A percentile compares a stretch with the other conserved stretches of the same genome.
These are phyloP conservation scores for Diophrys appendiculata DNA, from an alignment of 73 alveolate genomes.

Conservation along the genomic window DNA sequence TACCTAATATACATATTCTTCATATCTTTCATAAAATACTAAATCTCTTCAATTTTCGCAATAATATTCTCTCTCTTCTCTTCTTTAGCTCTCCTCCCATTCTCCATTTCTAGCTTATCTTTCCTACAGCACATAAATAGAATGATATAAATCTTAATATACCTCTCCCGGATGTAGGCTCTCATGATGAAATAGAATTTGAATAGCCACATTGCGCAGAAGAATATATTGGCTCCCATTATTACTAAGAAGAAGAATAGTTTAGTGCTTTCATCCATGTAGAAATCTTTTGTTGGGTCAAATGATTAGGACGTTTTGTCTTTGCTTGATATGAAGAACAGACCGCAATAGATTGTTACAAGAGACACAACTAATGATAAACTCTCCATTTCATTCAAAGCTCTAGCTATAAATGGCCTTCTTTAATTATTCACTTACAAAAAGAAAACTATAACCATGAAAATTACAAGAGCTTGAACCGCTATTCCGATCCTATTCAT, in stretches of 20 bases:
- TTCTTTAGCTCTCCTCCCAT: constrained; percentile 38
- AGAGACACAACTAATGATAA: constrained; percentile 36
- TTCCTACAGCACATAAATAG: constrained; percentile 61
- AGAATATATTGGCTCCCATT: constrained; percentile 34
- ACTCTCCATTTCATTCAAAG: constrained; percentile 59
- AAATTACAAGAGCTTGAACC: constrained; percentile 55
- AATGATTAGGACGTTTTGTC: constrained; percentile 39
- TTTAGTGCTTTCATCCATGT: constrained; percentile 5
- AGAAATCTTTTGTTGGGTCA: constrained; percentile 44
- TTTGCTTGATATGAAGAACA: constrained; percentile 56
- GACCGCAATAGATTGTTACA: constrained; percentile 69
- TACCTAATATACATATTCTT: constrained; percentile 45
- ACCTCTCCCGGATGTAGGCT: constrained; percentile 39
- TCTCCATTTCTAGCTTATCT: constrained; percentile 48
- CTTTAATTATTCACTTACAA: constrained; percentile 51
- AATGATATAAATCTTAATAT: constrained; percentile 32
- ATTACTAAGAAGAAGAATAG: constrained; percentile 41
- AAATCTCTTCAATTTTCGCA: constrained; percentile 58
- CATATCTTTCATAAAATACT: constrained; percentile 62
- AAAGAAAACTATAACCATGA: constrained; percentile 49
- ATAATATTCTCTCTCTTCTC: constrained; percentile 60
- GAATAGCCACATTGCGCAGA: constrained; percentile 41
- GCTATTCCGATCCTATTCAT: constrained; percentile 58
- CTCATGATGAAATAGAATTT: constrained; percentile 43
- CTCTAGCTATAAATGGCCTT: constrained; percentile 58